Conservation (phyloP, 2,329 filamentous ascomycete species). For the Botrytis fabae region DNA sequence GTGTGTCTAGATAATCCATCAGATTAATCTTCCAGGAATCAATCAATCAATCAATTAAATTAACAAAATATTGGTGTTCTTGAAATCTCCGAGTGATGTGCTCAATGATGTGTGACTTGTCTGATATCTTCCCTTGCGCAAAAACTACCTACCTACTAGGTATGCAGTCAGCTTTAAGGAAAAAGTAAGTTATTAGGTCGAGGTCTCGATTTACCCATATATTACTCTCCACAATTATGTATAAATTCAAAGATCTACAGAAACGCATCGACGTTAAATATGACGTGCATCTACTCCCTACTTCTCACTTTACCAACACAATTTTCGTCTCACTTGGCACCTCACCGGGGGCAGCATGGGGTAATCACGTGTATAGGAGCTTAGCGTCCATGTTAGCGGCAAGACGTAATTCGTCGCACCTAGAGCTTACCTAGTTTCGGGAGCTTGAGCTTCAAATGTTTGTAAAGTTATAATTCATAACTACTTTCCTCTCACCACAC, state of each 20-base stretch:
- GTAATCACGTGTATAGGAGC: constrained; percentile 13
- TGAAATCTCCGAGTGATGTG: not conserved
- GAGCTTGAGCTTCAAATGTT: constrained; percentile 15
- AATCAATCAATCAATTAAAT: constrained; percentile 13
- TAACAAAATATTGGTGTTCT: not conserved
- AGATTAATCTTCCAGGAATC: not conserved
- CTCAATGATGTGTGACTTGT: not conserved
- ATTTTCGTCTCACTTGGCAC: not conserved
- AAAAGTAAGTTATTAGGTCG: not conserved
- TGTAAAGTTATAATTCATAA: constrained; percentile 15
- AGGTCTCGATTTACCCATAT: not conserved
- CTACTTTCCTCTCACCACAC: not conserved
- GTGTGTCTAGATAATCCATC: constrained; percentile 13
- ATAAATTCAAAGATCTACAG: constrained; percentile 2
- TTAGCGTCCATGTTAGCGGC: constrained; percentile 19
- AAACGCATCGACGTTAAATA: constrained; percentile 1
- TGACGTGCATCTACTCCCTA: constrained; percentile 3
- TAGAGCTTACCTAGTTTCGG: constrained; percentile 17
- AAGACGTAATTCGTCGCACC: constrained; percentile 9
- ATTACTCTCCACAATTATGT: not conserved
- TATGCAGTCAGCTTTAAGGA: not conserved
- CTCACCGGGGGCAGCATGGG: constrained; percentile 7
- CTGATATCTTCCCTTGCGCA: not conserved
- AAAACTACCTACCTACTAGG: not conserved
- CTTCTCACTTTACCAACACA: not conserved